Evolutionary conservation across 1,284 basidiomycete species (phyloP).

Genomic region (Wallemia hederae): DNA sequence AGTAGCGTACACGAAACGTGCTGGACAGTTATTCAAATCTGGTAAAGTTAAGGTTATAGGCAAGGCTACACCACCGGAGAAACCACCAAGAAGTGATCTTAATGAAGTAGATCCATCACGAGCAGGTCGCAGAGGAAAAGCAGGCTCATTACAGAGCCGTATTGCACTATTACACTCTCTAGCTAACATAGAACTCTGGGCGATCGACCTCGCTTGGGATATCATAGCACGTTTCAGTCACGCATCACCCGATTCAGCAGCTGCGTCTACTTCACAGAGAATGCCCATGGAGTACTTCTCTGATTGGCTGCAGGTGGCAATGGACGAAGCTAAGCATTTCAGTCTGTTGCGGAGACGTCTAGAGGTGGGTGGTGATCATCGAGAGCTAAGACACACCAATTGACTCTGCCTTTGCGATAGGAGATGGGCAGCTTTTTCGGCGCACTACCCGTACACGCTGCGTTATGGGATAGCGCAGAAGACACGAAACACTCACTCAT

Average conservation of each 20-base stretch:
- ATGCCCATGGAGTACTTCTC: slow-evolving; percentile 13
- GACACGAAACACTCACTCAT: slow-evolving; percentile 41
- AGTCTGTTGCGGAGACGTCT: slow-evolving; percentile 18
- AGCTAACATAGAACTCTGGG: slow-evolving; percentile 77
- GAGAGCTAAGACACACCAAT: neutral
- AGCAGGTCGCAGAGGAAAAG: slow-evolving; percentile 30
- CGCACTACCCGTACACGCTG: slow-evolving; percentile 37
- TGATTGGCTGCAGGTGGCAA: slow-evolving; percentile 23
- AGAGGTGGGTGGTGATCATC: slow-evolving; percentile 3
- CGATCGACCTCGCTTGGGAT: slow-evolving; percentile 23
- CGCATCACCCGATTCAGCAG: neutral
- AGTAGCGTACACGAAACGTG: slow-evolving; percentile 36
- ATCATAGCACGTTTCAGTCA: slow-evolving; percentile 2
- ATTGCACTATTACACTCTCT: slow-evolving; percentile 49
- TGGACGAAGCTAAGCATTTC: slow-evolving; percentile 52
- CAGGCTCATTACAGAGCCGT: slow-evolving; percentile 28
- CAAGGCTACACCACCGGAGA: slow-evolving; percentile 23
- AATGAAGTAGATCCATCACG: slow-evolving; percentile 25
- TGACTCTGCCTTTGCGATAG: slow-evolving; percentile 8
- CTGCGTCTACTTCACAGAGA: neutral
- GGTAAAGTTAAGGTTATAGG: slow-evolving; percentile 37
- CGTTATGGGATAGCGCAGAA: slow-evolving; percentile 50
- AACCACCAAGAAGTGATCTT: slow-evolving; percentile 37
- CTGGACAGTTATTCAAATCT: slow-evolving; percentile 35
- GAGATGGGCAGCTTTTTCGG: slow-evolving; percentile 47